Percentiles rank a stretch among this genome's conserved stretches.
Conservation (phyloP, 805 yeast genomes). For the Blastobotrys mokoenaii region DNA sequence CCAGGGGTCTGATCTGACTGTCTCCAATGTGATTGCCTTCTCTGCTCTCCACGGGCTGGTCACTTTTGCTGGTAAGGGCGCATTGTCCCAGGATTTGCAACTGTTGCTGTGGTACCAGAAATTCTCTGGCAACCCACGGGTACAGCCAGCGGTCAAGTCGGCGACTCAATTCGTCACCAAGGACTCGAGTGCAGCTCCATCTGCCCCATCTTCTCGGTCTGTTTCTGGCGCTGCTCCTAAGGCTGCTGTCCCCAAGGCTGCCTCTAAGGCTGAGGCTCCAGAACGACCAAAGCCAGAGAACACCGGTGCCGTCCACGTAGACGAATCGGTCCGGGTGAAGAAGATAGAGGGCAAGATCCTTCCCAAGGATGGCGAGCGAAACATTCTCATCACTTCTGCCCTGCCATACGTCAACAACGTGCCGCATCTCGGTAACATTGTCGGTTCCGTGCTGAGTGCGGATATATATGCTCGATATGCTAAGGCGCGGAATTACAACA, state of each 20-base stretch:
- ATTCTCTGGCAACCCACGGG: constrained; percentile 19
- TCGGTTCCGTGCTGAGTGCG: constrained; percentile 91
- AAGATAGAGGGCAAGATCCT: constrained; percentile 32
- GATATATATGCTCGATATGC: constrained; percentile 88
- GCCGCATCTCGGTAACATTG: constrained; percentile 95
- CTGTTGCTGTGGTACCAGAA: constrained; percentile 29
- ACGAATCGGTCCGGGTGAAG: constrained; percentile 8
- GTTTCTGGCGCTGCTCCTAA: constrained; percentile 6
- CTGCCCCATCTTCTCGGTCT: background rate
- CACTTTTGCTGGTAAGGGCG: constrained; percentile 25
- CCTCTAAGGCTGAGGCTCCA: constrained; percentile 23
- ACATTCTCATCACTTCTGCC: constrained; percentile 88
- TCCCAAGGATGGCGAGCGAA: constrained; percentile 68
- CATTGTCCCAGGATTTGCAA: constrained; percentile 24
- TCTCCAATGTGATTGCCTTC: constrained; percentile 37
- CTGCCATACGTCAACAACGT: constrained; percentile 97
- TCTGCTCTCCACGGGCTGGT: constrained; percentile 36
- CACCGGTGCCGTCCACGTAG: constrained; percentile 10
- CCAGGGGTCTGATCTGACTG: constrained; percentile 26
- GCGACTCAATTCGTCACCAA: background rate
- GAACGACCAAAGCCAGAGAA: constrained; percentile 24
- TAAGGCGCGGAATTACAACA: constrained; percentile 80
- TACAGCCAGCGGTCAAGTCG: constrained; percentile 20
- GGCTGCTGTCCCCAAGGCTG: constrained; percentile 8
- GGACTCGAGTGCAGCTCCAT: constrained; percentile 12